Percentiles rank a stretch among this genome's conserved stretches.
These are phyloP conservation scores for Hibiscus tridactylites DNA, from an alignment of 345 rosid genomes.

Conservation along the genomic window DNA sequence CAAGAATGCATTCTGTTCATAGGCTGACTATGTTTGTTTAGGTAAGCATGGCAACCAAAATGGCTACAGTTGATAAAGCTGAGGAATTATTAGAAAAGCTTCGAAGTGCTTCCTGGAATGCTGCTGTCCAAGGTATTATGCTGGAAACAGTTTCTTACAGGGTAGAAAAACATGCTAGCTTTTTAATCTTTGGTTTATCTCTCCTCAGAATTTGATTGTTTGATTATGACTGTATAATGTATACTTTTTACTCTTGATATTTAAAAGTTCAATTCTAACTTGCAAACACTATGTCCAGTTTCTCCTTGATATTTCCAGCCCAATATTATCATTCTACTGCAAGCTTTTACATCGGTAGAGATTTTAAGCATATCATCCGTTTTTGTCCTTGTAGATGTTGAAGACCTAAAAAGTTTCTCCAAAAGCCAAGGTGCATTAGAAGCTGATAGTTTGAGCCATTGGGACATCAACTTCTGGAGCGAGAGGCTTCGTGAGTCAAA, in stretches of 20 bases:
- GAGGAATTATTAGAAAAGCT: slow-evolving; percentile 77
- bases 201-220: too few species aligned
- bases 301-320: neutral
- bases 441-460: slow-evolving; percentile 60
- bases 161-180: too few species aligned
- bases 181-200: too few species aligned
- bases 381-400: slow-evolving; percentile 46
- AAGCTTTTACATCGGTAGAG: neutral
- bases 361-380: neutral
- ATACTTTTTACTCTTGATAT: too few species aligned
- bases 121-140: slow-evolving; percentile 72
- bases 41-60: slow-evolving; percentile 94
- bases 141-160: slow-evolving; percentile 1
- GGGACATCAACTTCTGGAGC: slow-evolving; percentile 88
- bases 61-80: slow-evolving; percentile 89
- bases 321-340: slow-evolving; percentile 1
- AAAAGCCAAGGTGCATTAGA: slow-evolving; percentile 70
- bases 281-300: too few species aligned
- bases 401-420: slow-evolving; percentile 64
- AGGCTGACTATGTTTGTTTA: slow-evolving; percentile 24
- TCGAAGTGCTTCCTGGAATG: slow-evolving; percentile 75
- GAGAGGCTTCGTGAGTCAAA: slow-evolving; percentile 95
- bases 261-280: too few species aligned
- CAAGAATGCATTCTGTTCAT: neutral
- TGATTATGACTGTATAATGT: too few species aligned